phyloP scores from a whole-genome alignment of 371 early-diverging fungal species.

The Sanchytrium tribonematis region DNA sequence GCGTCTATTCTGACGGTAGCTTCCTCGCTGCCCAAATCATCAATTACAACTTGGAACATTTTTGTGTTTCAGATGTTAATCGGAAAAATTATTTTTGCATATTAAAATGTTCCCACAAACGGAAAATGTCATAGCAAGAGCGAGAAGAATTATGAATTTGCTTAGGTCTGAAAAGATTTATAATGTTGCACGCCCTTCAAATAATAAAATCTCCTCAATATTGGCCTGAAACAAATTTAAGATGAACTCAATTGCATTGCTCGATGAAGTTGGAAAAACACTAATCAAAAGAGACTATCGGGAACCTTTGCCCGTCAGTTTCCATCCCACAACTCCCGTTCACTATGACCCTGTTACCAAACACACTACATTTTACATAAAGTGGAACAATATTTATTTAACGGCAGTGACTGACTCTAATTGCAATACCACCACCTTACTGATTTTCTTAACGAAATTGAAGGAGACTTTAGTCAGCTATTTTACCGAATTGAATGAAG shows the following conservation, averaged over 20 bases:
- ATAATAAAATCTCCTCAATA: too few species aligned
- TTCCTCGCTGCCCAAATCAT: background rate
- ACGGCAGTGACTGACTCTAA: background rate
- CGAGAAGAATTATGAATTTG: too few species aligned
- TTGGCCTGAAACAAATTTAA: too few species aligned
- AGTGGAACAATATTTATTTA: constrained; percentile 1
- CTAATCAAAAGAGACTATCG: background rate
- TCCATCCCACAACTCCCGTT: background rate
- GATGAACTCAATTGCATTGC: background rate
- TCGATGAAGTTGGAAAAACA: background rate
- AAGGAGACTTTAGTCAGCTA: constrained; percentile 16
- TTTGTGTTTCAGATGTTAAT: too few species aligned
- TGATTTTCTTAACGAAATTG: background rate
- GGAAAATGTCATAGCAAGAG: too few species aligned
- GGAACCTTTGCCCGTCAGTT: background rate
- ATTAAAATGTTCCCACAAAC: too few species aligned
- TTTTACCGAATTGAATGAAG: constrained; percentile 91
- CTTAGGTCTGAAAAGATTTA: too few species aligned
- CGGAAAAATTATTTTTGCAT: too few species aligned
- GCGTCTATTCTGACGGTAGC: background rate
- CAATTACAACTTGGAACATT: background rate
- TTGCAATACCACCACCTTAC: background rate
- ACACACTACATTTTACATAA: background rate
- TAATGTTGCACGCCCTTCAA: too few species aligned
- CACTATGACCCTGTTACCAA: background rate